phyloP scores from a whole-genome alignment of 2,329 filamentous ascomycete species.

The Fusarium sp. region DNA sequence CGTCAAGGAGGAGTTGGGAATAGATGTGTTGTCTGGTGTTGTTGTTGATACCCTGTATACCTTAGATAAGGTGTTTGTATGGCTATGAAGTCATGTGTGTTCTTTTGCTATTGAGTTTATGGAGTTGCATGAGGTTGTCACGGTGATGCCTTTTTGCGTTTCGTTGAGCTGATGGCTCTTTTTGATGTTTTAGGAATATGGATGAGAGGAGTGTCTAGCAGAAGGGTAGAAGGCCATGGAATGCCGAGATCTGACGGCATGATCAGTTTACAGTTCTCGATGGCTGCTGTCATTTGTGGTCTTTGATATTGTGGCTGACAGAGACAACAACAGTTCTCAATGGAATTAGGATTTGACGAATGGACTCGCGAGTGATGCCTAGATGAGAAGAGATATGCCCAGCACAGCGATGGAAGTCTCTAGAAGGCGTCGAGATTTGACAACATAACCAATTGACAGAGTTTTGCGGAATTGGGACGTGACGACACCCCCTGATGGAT shows the following conservation, averaged over 20 bases:
- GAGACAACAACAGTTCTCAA: background rate
- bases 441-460: background rate
- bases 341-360: background rate
- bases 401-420: background rate
- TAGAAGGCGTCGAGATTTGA: background rate
- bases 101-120: background rate
- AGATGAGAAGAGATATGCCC: background rate
- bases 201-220: background rate
- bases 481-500: background rate
- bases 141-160: background rate
- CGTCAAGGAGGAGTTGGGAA: background rate
- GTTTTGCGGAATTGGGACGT: background rate
- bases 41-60: background rate
- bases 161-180: background rate
- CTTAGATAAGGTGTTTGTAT: background rate
- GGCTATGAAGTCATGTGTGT: background rate
- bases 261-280: background rate
- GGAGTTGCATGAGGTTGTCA: background rate
- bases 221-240: background rate
- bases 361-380: background rate
- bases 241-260: background rate
- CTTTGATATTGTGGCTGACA: no score
- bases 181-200: background rate
- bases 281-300: no score
- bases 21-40: background rate